Conservation (phyloP, 2,329 filamentous ascomycete genomes). For the Microcyclospora tardicrescens region DNA sequence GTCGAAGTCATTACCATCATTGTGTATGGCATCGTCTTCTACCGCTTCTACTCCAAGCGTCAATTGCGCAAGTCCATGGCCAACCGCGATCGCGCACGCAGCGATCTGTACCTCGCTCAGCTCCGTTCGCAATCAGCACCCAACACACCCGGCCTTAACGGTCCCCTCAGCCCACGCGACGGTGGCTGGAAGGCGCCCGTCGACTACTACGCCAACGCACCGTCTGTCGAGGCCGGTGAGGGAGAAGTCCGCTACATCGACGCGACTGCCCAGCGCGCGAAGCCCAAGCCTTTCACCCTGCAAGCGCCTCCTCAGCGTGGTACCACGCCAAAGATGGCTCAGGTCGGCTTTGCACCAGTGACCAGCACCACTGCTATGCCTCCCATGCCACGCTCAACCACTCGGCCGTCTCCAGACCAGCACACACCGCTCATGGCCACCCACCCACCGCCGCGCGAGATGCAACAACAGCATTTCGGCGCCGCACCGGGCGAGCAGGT, state of each 20-base stretch:
- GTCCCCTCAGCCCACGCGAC: slow-evolving; percentile 50
- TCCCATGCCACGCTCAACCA: slow-evolving; percentile 7
- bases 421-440: slow-evolving; percentile 26
- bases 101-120: slow-evolving; percentile 76
- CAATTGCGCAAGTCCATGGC: slow-evolving; percentile 96
- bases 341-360: slow-evolving; percentile 48
- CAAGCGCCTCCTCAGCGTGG: slow-evolving; percentile 70
- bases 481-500: slow-evolving; percentile 67
- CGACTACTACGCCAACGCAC: slow-evolving; percentile 28
- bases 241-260: slow-evolving; percentile 48
- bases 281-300: slow-evolving; percentile 58
- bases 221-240: slow-evolving; percentile 27
- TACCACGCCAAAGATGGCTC: slow-evolving; percentile 57
- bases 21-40: slow-evolving; percentile 91
- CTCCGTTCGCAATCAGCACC: slow-evolving; percentile 66
- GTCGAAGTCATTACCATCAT: slow-evolving; percentile 82
- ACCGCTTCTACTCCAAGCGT: slow-evolving; percentile 93
- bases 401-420: slow-evolving; percentile 23
- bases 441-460: slow-evolving; percentile 26
- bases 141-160: slow-evolving; percentile 73
- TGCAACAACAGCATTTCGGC: slow-evolving; percentile 50
- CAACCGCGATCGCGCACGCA: slow-evolving; percentile 81
- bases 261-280: slow-evolving; percentile 30
- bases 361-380: slow-evolving; percentile 5
- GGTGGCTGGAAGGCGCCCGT: slow-evolving; percentile 36